phyloP scores from a whole-genome alignment of 2,329 filamentous ascomycete genomes.

The Colletotrichum tabaci region DNA sequence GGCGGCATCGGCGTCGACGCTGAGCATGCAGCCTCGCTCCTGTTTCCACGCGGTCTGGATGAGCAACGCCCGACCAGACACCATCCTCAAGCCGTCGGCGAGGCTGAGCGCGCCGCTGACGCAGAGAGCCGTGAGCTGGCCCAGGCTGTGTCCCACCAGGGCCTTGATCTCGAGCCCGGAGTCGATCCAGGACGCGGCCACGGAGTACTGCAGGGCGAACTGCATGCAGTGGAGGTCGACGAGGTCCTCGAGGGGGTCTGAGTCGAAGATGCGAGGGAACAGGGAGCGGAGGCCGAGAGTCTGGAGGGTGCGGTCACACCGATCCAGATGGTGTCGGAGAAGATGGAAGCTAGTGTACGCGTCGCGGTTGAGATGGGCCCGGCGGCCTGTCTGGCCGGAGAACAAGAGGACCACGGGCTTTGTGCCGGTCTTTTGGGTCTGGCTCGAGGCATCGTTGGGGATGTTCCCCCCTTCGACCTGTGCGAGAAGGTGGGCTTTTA shows the following conservation, averaged over 20 bases:
- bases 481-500: background rate
- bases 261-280: constrained; percentile 50
- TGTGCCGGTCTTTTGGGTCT: background rate
- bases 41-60: constrained; percentile 50
- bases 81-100: constrained; percentile 48
- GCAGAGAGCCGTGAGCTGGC: constrained; percentile 53
- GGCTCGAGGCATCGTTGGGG: background rate
- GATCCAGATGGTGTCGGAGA: constrained; percentile 50
- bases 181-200: constrained; percentile 13
- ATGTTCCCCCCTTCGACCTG: background rate
- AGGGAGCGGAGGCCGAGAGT: constrained; percentile 50
- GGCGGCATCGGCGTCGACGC: constrained; percentile 38
- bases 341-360: constrained; percentile 45
- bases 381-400: constrained; percentile 52
- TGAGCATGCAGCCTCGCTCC: constrained; percentile 50
- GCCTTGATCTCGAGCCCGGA: constrained; percentile 4
- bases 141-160: constrained; percentile 53
- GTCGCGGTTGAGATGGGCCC: background rate
- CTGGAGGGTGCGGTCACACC: constrained; percentile 50
- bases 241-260: constrained; percentile 47
- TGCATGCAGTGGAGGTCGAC: constrained; percentile 53
- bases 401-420: constrained; percentile 53
- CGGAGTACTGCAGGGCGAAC: constrained; percentile 17
- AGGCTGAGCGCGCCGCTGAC: constrained; percentile 49
- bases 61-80: constrained; percentile 50